Conservation (phyloP, 768 basidiomycete species). For the Rhizopogon roseolus region DNA sequence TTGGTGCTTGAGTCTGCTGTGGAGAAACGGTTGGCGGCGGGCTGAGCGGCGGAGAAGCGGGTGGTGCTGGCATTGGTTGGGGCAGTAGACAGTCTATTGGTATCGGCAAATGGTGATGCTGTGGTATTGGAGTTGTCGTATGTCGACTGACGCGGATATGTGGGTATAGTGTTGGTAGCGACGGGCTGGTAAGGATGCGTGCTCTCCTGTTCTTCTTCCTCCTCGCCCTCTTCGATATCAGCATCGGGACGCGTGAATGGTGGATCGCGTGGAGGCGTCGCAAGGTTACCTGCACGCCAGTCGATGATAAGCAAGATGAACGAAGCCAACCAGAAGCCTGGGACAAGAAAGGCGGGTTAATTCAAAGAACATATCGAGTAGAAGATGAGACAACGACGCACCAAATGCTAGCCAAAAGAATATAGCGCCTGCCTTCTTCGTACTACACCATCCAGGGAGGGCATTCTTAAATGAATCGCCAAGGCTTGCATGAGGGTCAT, state of each 20-base stretch:
- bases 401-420: conserved; percentile 88
- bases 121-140: conserved; percentile 18
- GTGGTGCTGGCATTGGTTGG: conserved; percentile 22
- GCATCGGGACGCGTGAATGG: conserved; percentile 65
- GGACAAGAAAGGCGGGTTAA: conserved; percentile 5
- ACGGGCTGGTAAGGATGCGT: conserved; percentile 41
- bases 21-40: conserved; percentile 20
- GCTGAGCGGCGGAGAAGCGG: conserved; percentile 16
- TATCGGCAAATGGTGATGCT: conserved; percentile 46
- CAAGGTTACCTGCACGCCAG: conserved; percentile 68
- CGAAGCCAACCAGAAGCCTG: conserved; percentile 75
- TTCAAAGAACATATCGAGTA: background rate
- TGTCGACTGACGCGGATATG: conserved; percentile 18
- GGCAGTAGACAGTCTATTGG: conserved; percentile 42
- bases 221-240: conserved; percentile 46
- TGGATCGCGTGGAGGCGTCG: conserved; percentile 54
- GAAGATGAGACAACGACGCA: conserved; percentile 29
- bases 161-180: conserved; percentile 14
- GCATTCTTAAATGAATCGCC: conserved; percentile 64
- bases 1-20: conserved; percentile 8
- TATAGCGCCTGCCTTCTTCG: conserved; percentile 85
- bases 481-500: conserved; percentile 74
- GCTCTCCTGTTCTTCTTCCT: conserved; percentile 46
- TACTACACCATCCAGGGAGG: conserved; percentile 81
- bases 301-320: conserved; percentile 61